Evolutionary conservation across 352 stramenopile genomes (phyloP).

Genomic region (Phytophthora boehmeriae): DNA sequence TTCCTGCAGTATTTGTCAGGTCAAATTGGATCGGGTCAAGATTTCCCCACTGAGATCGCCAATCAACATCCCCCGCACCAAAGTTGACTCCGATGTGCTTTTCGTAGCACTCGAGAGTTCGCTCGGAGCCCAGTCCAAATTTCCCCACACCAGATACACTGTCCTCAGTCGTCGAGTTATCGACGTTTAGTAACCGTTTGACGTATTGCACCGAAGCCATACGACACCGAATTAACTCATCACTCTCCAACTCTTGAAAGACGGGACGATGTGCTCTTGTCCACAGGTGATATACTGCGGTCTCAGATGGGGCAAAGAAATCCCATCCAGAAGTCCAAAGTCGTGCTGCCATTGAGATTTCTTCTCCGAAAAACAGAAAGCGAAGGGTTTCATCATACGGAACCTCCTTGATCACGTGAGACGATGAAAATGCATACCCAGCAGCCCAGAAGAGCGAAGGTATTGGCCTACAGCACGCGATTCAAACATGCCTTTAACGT

Average conservation of each 20-base stretch:
- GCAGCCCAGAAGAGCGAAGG: constrained; percentile 75
- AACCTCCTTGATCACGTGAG: constrained; percentile 60
- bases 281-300: constrained; percentile 92
- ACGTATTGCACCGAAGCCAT: constrained; percentile 34
- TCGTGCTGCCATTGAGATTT: constrained; percentile 89
- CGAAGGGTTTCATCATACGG: constrained; percentile 87
- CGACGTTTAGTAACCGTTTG: constrained; percentile 25
- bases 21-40: constrained; percentile 71
- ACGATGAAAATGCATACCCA: constrained; percentile 72
- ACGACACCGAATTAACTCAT: constrained; percentile 31
- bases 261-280: constrained; percentile 72
- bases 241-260: constrained; percentile 74
- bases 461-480: constrained; percentile 51
- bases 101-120: constrained; percentile 56
- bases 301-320: constrained; percentile 87
- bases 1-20: constrained; percentile 29
- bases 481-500: constrained; percentile 5
- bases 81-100: constrained; percentile 62
- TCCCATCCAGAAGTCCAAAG: constrained; percentile 92
- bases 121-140: constrained; percentile 33
- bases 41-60: constrained; percentile 59
- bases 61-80: constrained; percentile 42
- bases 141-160: constrained; percentile 4
- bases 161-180: constrained; percentile 3
- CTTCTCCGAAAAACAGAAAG: constrained; percentile 96